Conservation (phyloP, 2,329 filamentous ascomycete genomes). For the Fusarium oxysporum region DNA sequence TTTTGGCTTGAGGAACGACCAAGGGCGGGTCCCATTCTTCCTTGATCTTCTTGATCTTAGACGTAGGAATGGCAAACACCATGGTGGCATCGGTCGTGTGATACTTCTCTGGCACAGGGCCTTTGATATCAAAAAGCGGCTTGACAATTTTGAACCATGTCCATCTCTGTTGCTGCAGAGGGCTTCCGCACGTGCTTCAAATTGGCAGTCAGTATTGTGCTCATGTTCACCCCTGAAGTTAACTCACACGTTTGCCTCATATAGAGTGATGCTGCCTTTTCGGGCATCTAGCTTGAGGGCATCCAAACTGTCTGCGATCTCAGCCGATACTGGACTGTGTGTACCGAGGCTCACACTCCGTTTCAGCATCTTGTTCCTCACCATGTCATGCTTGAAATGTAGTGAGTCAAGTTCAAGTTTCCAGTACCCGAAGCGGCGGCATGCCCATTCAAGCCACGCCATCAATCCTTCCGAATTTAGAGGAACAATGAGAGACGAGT, state of each 20-base stretch:
- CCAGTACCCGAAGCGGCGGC: constrained; percentile 35
- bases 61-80: constrained; percentile 37
- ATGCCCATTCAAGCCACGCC: constrained; percentile 29
- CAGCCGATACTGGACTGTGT: neutral
- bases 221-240: neutral
- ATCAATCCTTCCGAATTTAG: constrained; percentile 7
- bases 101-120: constrained; percentile 4
- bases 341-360: neutral
- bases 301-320: neutral
- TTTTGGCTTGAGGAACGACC: neutral
- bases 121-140: constrained; percentile 18
- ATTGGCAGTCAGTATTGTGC: neutral
- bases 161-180: constrained; percentile 25
- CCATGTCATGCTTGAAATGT: constrained; percentile 24
- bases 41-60: constrained; percentile 30
- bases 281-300: constrained; percentile 12
- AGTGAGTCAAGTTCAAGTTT: constrained; percentile 41
- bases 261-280: constrained; percentile 35
- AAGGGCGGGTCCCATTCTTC: constrained; percentile 39
- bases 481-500: neutral
- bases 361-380: neutral
- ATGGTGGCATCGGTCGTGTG: constrained; percentile 22
- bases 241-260: constrained; percentile 38
- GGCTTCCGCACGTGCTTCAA: neutral
- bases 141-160: constrained; percentile 43